Evolutionary conservation across 140 eudicot species (phyloP), one percentile per base, ranked within the genome.

Genomic region (Erigeron philadelphicus): DNA sequence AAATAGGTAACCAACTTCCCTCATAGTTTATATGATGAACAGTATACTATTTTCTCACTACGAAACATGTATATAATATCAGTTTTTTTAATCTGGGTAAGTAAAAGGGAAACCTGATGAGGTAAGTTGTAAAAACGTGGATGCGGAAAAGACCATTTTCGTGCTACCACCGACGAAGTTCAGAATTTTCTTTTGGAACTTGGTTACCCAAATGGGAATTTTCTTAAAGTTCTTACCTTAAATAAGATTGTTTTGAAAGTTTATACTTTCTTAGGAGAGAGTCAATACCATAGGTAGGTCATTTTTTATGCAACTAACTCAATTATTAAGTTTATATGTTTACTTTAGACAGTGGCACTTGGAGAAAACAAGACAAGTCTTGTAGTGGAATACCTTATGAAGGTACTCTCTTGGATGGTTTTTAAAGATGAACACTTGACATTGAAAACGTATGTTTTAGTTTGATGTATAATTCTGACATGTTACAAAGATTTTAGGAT

Each of bases 301-400:
- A 31, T 31, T 31, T 31, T 31, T 31, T 31, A 31, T 31, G 38
- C 38, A 31, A 4, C 5, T 31, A 31, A 31, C 61, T 44, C 25
- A 42, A 38, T 65, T 41, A 75, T 13, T 21, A 70, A 61, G 67
- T 80, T 60, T 71, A 68, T 44, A 9, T 56, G 65, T 81, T 74
- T 70, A 65, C 74, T 83, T 66, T 78, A 91, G 97, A 84, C 91
- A 67, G 88, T 91, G 44, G 96, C 85, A 57, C 81, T 91, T 75
- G 97, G 97, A 66, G 89, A 82, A 61, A 81, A 86, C 75, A 79
- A 79, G 54, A 86, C 96, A 56, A 83, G 91, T 86, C 83, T 88
- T 43, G 88, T 84, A 12, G 95, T 82, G 47, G 96, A 88, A 42
- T 91, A 86, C 71, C 81, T 88, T 57, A 84, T 86, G 88, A 91